Conservation (phyloP, 1,284 basidiomycete genomes). For the Ceratobasidium sp. region DNA sequence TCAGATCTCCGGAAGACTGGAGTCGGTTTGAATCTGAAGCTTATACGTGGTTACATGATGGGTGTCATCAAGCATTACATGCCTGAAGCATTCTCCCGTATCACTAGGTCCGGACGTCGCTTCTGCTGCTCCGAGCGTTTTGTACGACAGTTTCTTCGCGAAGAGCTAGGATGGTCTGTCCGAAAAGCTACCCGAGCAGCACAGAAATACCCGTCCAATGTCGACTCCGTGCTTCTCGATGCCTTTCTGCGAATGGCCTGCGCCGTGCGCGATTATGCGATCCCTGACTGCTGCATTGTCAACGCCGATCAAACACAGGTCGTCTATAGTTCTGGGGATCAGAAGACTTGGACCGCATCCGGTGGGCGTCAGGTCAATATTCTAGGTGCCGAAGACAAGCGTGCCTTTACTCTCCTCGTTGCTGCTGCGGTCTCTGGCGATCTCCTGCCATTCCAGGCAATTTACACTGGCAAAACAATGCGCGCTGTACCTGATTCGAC, state of each 20-base stretch:
- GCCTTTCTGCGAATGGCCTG: conserved; percentile 17
- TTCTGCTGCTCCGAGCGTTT: conserved; percentile 23
- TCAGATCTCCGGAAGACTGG: not conserved
- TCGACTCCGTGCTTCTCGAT: conserved; percentile 2
- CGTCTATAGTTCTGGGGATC: conserved; percentile 9
- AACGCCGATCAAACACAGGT: conserved; percentile 22
- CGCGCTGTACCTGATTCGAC: conserved; percentile 51
- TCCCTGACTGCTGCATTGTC: conserved; percentile 18
- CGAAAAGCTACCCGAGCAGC: conserved; percentile 27
- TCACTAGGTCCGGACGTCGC: not conserved
- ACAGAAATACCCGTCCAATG: conserved; percentile 21
- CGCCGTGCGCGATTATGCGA: not conserved
- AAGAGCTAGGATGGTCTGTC: conserved; percentile 18
- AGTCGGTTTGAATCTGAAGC: not conserved
- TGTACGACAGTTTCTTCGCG: not conserved
- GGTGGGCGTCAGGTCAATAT: conserved; percentile 18
- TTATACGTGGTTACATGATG: conserved; percentile 12
- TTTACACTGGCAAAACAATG: conserved; percentile 24
- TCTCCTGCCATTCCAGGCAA: conserved; percentile 20
- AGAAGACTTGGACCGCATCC: conserved; percentile 8
- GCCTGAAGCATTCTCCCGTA: not conserved
- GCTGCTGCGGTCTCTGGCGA: not conserved
- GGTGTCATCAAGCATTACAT: conserved; percentile 18
- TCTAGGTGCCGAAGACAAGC: conserved; percentile 23
- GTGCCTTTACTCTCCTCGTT: conserved; percentile 12